Evolutionary conservation across 352 stramenopile genomes (phyloP).

Genomic region (Halophytophthora polymorphica): DNA sequence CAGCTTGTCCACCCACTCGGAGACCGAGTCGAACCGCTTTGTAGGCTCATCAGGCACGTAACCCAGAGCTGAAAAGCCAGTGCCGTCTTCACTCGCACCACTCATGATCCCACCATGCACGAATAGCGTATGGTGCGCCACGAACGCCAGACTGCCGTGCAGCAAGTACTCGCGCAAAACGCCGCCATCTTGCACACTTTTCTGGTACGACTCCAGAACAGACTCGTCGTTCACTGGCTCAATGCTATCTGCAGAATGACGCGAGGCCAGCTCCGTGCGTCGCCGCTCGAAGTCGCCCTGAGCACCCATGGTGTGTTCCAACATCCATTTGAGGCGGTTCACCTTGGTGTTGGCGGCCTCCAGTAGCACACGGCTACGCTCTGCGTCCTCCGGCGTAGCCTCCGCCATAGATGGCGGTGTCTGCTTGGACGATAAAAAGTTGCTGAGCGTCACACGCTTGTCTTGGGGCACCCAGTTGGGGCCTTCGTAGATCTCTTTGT

Average conservation of each 20-base stretch:
- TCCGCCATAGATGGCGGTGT: not conserved
- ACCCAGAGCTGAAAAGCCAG: slow-evolving; percentile 50
- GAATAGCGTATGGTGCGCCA: slow-evolving; percentile 89
- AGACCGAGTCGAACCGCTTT: slow-evolving; percentile 27
- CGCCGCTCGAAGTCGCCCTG: slow-evolving; percentile 89
- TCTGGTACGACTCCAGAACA: slow-evolving; percentile 77
- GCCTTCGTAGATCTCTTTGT: slow-evolving; percentile 61
- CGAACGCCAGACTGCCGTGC: slow-evolving; percentile 71
- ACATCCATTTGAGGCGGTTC: slow-evolving; percentile 88
- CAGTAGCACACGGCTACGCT: slow-evolving; percentile 10
- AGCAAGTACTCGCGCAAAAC: slow-evolving; percentile 86
- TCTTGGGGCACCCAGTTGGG: slow-evolving; percentile 60
- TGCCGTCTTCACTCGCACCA: slow-evolving; percentile 20
- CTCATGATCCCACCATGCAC: slow-evolving; percentile 89
- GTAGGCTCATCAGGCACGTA: slow-evolving; percentile 56
- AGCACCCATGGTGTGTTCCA: slow-evolving; percentile 90
- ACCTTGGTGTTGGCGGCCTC: slow-evolving; percentile 63
- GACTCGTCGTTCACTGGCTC: slow-evolving; percentile 59
- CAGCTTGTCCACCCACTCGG: slow-evolving; percentile 66
- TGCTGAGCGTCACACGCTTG: slow-evolving; percentile 50
- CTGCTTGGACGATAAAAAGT: slow-evolving; percentile 38
- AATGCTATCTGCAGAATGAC: slow-evolving; percentile 1
- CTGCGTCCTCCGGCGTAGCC: not conserved
- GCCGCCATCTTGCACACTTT: slow-evolving; percentile 69
- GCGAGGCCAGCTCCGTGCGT: slow-evolving; percentile 60